Conservation (phyloP, 441 rosid genomes). For the Hura crepitans region DNA sequence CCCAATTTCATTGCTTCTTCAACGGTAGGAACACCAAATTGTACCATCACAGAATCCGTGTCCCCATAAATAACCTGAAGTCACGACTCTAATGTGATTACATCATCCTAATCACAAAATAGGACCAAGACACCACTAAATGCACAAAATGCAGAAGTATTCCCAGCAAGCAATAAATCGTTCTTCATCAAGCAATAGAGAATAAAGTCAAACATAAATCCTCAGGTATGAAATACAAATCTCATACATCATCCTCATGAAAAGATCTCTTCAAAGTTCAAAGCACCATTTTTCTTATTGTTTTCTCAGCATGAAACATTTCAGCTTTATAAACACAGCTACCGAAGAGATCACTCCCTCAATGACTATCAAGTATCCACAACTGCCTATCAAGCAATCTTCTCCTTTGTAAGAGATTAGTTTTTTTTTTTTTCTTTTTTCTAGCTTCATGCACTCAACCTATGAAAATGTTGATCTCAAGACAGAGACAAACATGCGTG, state of each 20-base stretch:
- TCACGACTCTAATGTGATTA: slow-evolving; percentile 9
- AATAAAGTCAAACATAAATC: background rate
- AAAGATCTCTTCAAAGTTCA: background rate
- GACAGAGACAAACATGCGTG: background rate
- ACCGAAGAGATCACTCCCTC: background rate
- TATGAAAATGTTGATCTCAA: background rate
- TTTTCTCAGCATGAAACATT: background rate
- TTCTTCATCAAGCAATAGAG: background rate
- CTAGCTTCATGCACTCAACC: too few relatives aligned
- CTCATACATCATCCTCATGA: background rate
- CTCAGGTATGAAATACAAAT: too few relatives aligned
- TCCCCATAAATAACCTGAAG: slow-evolving; percentile 94
- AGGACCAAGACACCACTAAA: background rate
- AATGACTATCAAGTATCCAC: background rate
- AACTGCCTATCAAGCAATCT: background rate
- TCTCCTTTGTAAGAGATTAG: background rate
- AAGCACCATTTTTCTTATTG: too few relatives aligned
- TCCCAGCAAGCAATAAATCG: background rate
- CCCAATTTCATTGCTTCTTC: slow-evolving; percentile 88
- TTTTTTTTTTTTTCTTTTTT: background rate
- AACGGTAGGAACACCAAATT: slow-evolving; percentile 81
- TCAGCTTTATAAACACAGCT: background rate
- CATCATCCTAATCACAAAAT: background rate
- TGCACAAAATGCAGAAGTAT: background rate
- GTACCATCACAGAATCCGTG: slow-evolving; percentile 99